Base-by-base conservation (phyloP, 495 filamentous ascomycete genomes). In the Penicillium alfredii region DNA sequence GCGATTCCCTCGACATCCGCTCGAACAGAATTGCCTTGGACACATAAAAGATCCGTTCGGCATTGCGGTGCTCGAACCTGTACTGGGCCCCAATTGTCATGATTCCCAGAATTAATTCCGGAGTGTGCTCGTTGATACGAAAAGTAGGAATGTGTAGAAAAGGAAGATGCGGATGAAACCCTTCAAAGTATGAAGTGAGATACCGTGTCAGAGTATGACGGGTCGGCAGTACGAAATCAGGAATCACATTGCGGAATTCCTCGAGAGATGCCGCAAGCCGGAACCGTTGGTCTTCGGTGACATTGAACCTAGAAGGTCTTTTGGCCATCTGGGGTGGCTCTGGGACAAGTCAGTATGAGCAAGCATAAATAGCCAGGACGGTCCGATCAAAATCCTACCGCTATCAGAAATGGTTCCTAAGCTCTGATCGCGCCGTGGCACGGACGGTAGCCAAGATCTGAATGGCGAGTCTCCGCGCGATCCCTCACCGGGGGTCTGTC, bases 401-500 rank as follows among this genome's bases (percentile, higher is more conserved):
- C 55, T 52, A 38, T 65, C 61, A 15, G 59, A 60, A 10, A 65
- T 35, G 25, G 53, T 42, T 4, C 55, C 58, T 16, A 65, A 28
- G 24, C 61, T 63, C 31, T 66, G 62, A 22, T 66, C 61, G 8
- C 50, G 60, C 7, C 53, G 49, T 8, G 60, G 58, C 10, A 63
- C 61, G 5, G 61, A 64, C 13, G 62, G 58, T 10, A 66, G 54
- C 62, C 62, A 66, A 9, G 62, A 62, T 35, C 62, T 47, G 22
- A 64, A 64, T 19, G 62, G 62, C 6, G 62, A 66, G 33, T 62
- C 56, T 8, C 51, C 62, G 13, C 62, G 55, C n/a, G 62, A 56
- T 13, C 49, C 42, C 3, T 57, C 58, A 22, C 45, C 44, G 20
- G 44, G 36, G 23, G 30, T 40, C 10, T 44, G 44, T 24, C 46